phyloP scores from a whole-genome alignment of 1,284 basidiomycete genomes.

The Naganishia liquefaciens region DNA sequence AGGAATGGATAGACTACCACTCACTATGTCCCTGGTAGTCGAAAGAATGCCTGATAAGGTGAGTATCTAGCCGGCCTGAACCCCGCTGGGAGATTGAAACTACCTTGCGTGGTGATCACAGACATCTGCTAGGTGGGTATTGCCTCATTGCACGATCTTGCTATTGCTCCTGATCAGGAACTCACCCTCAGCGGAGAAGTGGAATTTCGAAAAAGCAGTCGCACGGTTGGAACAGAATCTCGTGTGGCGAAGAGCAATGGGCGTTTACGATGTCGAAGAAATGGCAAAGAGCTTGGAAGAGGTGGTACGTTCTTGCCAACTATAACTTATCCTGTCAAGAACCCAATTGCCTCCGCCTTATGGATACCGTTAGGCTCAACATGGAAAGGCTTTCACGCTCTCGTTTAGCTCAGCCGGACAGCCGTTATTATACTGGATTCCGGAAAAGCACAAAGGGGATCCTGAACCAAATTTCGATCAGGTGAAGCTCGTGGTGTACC shows the following conservation, averaged over 20 bases:
- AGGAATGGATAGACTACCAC: not conserved
- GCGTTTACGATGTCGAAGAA: conserved; percentile 26
- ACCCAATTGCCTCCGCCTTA: not conserved
- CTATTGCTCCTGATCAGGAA: no score
- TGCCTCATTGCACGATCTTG: no score
- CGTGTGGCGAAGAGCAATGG: conserved; percentile 30
- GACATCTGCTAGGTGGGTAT: conserved; percentile 14
- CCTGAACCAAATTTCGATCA: conserved; percentile 19
- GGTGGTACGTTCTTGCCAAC: conserved; percentile 1
- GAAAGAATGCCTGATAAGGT: conserved; percentile 29
- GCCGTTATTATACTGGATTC: conserved; percentile 29
- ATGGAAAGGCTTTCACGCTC: conserved; percentile 30
- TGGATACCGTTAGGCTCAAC: conserved; percentile 12
- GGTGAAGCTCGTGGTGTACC: conserved; percentile 27
- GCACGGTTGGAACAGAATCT: conserved; percentile 26
- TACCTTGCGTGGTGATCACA: not conserved
- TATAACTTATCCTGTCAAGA: not conserved
- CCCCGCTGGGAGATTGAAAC: not conserved
- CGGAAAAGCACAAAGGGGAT: conserved; percentile 23
- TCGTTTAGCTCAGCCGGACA: conserved; percentile 22
- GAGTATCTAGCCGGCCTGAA: not conserved
- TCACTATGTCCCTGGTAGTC: not conserved
- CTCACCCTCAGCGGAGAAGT: conserved; percentile 26
- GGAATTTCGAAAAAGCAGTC: conserved; percentile 23
- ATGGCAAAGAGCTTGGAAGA: conserved; percentile 28